These are phyloP conservation scores for Boehmeria nivea DNA, from an alignment of 306 rosid species.

Conservation along the genomic window DNA sequence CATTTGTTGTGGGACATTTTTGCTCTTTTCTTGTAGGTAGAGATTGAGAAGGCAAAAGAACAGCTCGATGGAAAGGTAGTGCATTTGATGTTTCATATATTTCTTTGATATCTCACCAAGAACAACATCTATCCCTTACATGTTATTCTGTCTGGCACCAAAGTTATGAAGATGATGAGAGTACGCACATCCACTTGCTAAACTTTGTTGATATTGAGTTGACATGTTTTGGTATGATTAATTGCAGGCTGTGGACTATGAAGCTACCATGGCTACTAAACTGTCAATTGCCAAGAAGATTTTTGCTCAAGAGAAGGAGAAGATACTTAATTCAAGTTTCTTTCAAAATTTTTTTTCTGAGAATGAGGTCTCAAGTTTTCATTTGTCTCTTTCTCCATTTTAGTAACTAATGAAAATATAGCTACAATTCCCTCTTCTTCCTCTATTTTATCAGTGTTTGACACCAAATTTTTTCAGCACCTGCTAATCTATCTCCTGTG, in stretches of 20 bases:
- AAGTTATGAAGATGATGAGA: not conserved
- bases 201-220: not conserved
- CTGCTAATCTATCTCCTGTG: constrained; percentile 25
- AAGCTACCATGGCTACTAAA: constrained; percentile 73
- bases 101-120: constrained; percentile 14
- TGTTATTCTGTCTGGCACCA: no score
- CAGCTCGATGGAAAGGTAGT: constrained; percentile 77
- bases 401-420: constrained; percentile 12
- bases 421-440: not conserved
- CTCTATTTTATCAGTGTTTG: not conserved
- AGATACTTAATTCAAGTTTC: constrained; percentile 59
- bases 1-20: constrained; percentile 1
- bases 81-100: constrained; percentile 14
- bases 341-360: constrained; percentile 64
- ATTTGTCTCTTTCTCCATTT: constrained; percentile 6
- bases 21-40: constrained; percentile 42
- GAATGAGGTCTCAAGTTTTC: constrained; percentile 57
- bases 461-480: not conserved
- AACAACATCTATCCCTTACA: not conserved
- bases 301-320: constrained; percentile 64
- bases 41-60: constrained; percentile 70
- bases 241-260: constrained; percentile 84
- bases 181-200: not conserved
- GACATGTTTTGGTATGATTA: constrained; percentile 11
- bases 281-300: constrained; percentile 81